Evolutionary conservation across 73 alveolate genomes (phyloP).

Genomic region (Durusdinium trenchii): DNA sequence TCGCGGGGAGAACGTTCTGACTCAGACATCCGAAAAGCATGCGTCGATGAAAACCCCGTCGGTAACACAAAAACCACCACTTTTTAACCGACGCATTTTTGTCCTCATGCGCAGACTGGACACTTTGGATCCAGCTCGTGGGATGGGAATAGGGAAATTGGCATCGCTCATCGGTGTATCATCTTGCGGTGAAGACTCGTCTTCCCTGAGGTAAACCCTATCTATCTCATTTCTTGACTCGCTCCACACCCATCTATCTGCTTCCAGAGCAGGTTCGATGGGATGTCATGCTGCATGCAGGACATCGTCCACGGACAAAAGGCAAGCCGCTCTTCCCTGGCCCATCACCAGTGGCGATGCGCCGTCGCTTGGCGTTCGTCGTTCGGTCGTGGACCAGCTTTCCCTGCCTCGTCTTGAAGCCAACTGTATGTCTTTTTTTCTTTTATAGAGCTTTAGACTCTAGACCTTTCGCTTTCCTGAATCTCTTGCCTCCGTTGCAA

Average conservation of each 20-base stretch:
- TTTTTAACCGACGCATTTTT: too few species aligned
- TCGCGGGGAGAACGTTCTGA: too few species aligned
- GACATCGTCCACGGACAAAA: slow-evolving; percentile 74
- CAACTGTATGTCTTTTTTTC: not conserved
- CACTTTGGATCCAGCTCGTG: too few species aligned
- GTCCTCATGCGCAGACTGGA: too few species aligned
- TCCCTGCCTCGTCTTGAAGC: slow-evolving; percentile 22
- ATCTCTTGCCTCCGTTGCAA: not conserved
- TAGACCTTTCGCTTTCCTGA: not conserved
- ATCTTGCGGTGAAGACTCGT: not conserved
- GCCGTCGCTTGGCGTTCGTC: slow-evolving; percentile 38
- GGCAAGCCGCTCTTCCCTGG: slow-evolving; percentile 72
- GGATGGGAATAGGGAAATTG: too few species aligned
- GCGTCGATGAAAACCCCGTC: too few species aligned
- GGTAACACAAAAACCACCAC: too few species aligned
- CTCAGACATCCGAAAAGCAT: too few species aligned
- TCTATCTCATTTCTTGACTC: not conserved
- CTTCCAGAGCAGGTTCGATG: not conserved
- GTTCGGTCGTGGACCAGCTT: slow-evolving; percentile 53
- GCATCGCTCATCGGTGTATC: too few species aligned
- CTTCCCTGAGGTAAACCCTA: not conserved
- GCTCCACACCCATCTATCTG: not conserved
- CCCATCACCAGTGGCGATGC: slow-evolving; percentile 10
- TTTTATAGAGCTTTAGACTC: not conserved
- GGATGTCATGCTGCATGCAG: slow-evolving; percentile 61